Base-by-base conservation (phyloP, 225 moss, liverwort and hornwort genomes). In the Bryum argenteum region DNA sequence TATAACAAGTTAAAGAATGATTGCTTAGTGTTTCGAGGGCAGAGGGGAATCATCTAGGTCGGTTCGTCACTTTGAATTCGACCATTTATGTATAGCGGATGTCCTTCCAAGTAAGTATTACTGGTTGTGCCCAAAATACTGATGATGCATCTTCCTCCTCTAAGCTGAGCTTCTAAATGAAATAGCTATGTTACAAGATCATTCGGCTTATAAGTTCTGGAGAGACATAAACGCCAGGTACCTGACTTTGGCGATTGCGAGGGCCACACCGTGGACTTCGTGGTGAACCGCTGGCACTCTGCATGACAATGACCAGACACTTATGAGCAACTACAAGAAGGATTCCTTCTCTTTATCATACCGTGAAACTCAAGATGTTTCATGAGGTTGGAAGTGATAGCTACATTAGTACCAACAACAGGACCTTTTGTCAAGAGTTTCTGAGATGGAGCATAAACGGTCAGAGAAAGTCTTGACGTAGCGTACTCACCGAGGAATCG, bases 221-320 rank as follows among this genome's bases (percentile, higher is more conserved):
- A 47, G 14, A 72, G 65, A 43, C 22, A 38, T 39, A 67, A 78
- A 54, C 39, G 72, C 66, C 72, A 40, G 45, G 40, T 70, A 86
- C 86, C 86, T 78, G 86, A 83, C 65, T 83, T 62, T 58, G 40
- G 58, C 78, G 75, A 78, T 69, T 74, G 66, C 83, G 78, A 72
- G 78, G 65, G 66, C 78, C 75, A 68, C 63, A 6, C 66, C 69
- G 71, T 63, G 77, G 77, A 75, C 75, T 80, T 75, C 86, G 72
- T 20, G 80, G 80, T 65, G 75, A 82, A 64, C 54, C 80, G 68
- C 77, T 71, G 43, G 38, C 71, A 65, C 53, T 78, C 83, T 86
- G 75, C 61, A 73, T 23, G 62, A 66, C 26, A 65, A 77, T 21
- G 82, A 68, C 50, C 37, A 50, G 14, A 71, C 19, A 63, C 54